phyloP scores from a whole-genome alignment of 1,284 basidiomycete species.

The Ceratobasidium theobromae region DNA sequence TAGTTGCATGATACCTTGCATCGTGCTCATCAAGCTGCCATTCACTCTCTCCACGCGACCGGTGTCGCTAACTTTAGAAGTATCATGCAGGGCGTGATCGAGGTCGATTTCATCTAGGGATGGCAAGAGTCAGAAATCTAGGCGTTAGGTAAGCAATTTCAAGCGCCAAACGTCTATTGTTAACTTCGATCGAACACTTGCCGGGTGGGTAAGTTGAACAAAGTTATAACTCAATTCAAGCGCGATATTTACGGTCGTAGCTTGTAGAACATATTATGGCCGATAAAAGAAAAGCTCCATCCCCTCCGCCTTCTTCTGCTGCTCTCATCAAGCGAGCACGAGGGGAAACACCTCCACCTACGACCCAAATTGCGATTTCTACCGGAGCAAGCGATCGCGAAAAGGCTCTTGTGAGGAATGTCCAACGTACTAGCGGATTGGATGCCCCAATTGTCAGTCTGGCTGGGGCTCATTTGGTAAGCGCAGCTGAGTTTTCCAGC shows the following conservation, averaged over 20 bases:
- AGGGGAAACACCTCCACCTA: slow-evolving; percentile 55
- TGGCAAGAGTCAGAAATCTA: not conserved
- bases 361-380: slow-evolving; percentile 73
- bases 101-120: no score
- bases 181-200: not conserved
- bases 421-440: slow-evolving; percentile 74
- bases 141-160: slow-evolving; percentile 1
- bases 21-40: no score
- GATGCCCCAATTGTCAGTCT: slow-evolving; percentile 80
- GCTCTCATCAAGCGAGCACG: slow-evolving; percentile 62
- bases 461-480: slow-evolving; percentile 70
- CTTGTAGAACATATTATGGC: not conserved
- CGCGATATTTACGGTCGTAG: not conserved
- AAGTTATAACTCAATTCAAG: not conserved
- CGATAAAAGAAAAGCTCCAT: slow-evolving; percentile 33
- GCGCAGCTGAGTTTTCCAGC: slow-evolving; percentile 36
- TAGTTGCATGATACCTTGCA: no score
- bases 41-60: no score
- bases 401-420: slow-evolving; percentile 72
- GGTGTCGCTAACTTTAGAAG: no score
- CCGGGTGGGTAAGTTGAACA: not conserved
- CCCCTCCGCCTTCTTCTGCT: slow-evolving; percentile 53
- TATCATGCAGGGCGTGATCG: no score
- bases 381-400: slow-evolving; percentile 66
- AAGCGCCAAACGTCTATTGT: slow-evolving; percentile 17